A percentile compares a stretch with the other conserved stretches of the same genome.
Evolutionary conservation across 1,139 yeast genomes (phyloP).

Genomic region (Debaryomycetaceae sp.): DNA sequence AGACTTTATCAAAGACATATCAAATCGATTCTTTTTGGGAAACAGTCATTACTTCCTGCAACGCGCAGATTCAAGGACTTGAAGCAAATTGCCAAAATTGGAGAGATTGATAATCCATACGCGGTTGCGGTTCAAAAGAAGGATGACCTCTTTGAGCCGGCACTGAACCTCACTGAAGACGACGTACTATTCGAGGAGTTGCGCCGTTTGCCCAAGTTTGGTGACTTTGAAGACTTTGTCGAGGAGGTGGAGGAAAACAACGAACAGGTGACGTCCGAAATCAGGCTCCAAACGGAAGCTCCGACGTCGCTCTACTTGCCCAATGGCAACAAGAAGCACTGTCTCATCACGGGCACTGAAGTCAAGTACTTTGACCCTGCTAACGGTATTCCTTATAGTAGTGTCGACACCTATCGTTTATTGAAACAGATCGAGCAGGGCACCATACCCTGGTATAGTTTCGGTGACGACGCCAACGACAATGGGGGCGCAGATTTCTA

Average conservation of each 20-base stretch:
- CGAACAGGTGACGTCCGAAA: constrained; percentile 38
- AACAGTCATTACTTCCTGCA: constrained; percentile 50
- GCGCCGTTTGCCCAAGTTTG: constrained; percentile 58
- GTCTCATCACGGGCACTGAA: constrained; percentile 74
- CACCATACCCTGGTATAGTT: constrained; percentile 62
- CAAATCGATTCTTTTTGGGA: constrained; percentile 54
- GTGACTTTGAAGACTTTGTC: constrained; percentile 51
- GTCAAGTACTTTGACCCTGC: constrained; percentile 86
- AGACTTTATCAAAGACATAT: constrained; percentile 21
- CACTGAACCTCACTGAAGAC: constrained; percentile 32
- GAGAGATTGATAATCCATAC: constrained; percentile 40
- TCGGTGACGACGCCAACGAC: constrained; percentile 35
- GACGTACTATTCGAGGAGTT: constrained; percentile 46
- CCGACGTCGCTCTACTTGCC: constrained; percentile 73
- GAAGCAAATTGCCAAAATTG: constrained; percentile 51
- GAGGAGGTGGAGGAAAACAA: constrained; percentile 38
- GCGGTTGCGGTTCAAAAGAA: constrained; percentile 32
- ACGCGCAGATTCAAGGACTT: constrained; percentile 51
- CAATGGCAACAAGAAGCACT: constrained; percentile 64
- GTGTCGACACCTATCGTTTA: constrained; percentile 72
- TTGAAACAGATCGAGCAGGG: constrained; percentile 68
- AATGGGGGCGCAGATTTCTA: constrained; percentile 62
- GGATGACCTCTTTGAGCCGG: constrained; percentile 32
- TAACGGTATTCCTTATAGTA: constrained; percentile 80
- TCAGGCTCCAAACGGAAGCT: constrained; percentile 58